Evolutionary conservation across 345 rosid genomes (phyloP).

Genomic region (Jatropha curcas): DNA sequence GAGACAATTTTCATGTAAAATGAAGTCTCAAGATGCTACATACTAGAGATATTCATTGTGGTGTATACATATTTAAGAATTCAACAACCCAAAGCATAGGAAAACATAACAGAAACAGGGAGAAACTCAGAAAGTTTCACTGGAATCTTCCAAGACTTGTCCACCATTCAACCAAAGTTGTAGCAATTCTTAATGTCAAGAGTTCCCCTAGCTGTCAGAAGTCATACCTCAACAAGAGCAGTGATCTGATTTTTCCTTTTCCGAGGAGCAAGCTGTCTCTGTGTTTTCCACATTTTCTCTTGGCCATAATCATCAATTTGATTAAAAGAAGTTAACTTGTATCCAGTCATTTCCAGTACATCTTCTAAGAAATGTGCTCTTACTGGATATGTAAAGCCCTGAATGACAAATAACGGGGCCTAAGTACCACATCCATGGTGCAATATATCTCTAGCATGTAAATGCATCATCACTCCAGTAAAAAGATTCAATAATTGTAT

Average conservation of each 20-base stretch:
- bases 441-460: conserved; percentile 2
- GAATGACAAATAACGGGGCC: conserved; percentile 20
- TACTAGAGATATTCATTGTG: background rate
- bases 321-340: conserved; percentile 81
- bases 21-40: background rate
- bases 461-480: background rate
- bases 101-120: background rate
- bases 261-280: conserved; percentile 80
- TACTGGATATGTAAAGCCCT: conserved; percentile 96
- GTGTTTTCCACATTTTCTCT: conserved; percentile 95
- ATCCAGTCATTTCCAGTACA: conserved; percentile 82
- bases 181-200: background rate
- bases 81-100: background rate
- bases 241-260: conserved; percentile 94
- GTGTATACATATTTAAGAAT: background rate
- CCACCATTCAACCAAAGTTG: conserved; percentile 2
- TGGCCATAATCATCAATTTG: conserved; percentile 99
- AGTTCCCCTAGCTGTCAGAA: background rate
- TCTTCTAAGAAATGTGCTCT: conserved; percentile 85
- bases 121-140: background rate
- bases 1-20: background rate
- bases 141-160: background rate
- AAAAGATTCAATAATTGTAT: background rate
- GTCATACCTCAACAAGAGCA: conserved; percentile 86
- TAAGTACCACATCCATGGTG: conserved; percentile 1